Evolutionary conservation across 2,329 filamentous ascomycete genomes (phyloP).

Genomic region (Beauveria bassiana): DNA sequence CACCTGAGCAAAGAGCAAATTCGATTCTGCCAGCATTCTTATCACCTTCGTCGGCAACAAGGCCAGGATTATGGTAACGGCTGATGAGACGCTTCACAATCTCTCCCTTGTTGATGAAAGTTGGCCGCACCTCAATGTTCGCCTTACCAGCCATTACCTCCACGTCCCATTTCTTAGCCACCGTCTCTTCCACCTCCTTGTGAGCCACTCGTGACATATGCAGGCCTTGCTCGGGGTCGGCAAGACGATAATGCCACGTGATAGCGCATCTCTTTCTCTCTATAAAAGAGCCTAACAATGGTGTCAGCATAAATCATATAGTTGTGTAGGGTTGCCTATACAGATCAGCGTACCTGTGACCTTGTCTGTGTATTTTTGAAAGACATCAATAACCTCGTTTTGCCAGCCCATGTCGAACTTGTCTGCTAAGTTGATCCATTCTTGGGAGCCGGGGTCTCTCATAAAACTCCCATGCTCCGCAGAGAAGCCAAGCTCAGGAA

Average conservation of each 20-base stretch:
- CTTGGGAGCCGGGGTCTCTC: slow-evolving; percentile 63
- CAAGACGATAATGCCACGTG: slow-evolving; percentile 94
- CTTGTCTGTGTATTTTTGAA: slow-evolving; percentile 80
- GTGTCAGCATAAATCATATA: background rate
- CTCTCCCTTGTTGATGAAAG: slow-evolving; percentile 96
- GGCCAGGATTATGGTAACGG: slow-evolving; percentile 53
- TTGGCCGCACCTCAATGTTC: slow-evolving; percentile 92
- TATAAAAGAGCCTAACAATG: slow-evolving; percentile 66
- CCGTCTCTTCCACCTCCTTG: slow-evolving; percentile 68
- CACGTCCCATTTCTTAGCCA: slow-evolving; percentile 76
- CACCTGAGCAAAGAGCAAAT: slow-evolving; percentile 85
- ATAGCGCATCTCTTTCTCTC: slow-evolving; percentile 90
- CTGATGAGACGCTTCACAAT: slow-evolving; percentile 78
- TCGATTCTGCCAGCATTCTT: slow-evolving; percentile 51
- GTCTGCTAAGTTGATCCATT: slow-evolving; percentile 87
- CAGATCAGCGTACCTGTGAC: slow-evolving; percentile 58
- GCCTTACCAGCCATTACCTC: slow-evolving; percentile 97
- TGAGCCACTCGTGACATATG: slow-evolving; percentile 77
- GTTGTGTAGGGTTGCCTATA: background rate
- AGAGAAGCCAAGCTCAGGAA: slow-evolving; percentile 80
- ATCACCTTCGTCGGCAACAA: slow-evolving; percentile 36
- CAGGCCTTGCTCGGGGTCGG: slow-evolving; percentile 75
- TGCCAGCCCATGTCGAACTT: slow-evolving; percentile 90
- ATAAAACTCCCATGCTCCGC: slow-evolving; percentile 97
- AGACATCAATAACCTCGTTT: slow-evolving; percentile 71